These are phyloP conservation scores for Pyrenochaeta sp. DNA, from an alignment of 2,329 filamentous ascomycete species.

Conservation along the genomic window DNA sequence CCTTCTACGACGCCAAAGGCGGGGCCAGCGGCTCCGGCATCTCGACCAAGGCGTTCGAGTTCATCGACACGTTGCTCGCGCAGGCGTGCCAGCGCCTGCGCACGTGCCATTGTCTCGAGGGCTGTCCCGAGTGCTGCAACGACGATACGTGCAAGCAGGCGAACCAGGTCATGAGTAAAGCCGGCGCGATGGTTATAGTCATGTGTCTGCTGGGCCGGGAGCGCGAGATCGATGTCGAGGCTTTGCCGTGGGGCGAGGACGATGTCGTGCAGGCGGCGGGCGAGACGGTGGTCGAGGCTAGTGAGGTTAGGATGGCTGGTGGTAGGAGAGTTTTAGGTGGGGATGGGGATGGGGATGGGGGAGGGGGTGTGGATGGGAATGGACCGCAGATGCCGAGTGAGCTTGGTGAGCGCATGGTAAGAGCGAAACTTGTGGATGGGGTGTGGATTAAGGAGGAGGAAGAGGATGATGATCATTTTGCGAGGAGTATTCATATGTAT, in stretches of 20 bases:
- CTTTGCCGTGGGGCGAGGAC: slow-evolving; percentile 85
- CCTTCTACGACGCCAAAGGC: slow-evolving; percentile 95
- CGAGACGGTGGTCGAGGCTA: slow-evolving; percentile 81
- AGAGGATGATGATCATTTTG: slow-evolving; percentile 44
- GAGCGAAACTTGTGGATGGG: slow-evolving; percentile 47
- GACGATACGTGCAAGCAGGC: slow-evolving; percentile 83
- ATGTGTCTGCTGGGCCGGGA: slow-evolving; percentile 76
- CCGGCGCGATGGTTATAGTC: slow-evolving; percentile 81
- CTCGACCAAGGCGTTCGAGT: slow-evolving; percentile 91
- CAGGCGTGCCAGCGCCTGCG: slow-evolving; percentile 81
- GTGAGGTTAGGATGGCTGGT: slow-evolving; percentile 64
- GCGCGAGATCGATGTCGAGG: slow-evolving; percentile 79
- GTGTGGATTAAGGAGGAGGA: slow-evolving; percentile 50
- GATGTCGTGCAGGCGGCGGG: slow-evolving; percentile 71
- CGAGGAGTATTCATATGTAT: slow-evolving; percentile 43
- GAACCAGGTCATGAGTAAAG: slow-evolving; percentile 94
- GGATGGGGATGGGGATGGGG: slow-evolving; percentile 63
- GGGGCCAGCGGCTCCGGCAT: slow-evolving; percentile 84
- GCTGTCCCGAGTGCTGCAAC: slow-evolving; percentile 90
- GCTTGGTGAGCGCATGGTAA: slow-evolving; percentile 30
- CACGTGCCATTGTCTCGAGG: slow-evolving; percentile 76
- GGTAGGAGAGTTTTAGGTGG: slow-evolving; percentile 48
- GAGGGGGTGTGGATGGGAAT: slow-evolving; percentile 81
- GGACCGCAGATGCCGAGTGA: slow-evolving; percentile 57
- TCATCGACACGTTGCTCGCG: slow-evolving; percentile 77